Percentiles rank a stretch among this genome's conserved stretches.
phyloP scores from a whole-genome alignment of 2,329 filamentous ascomycete species.

The Colletotrichum shisoi region DNA sequence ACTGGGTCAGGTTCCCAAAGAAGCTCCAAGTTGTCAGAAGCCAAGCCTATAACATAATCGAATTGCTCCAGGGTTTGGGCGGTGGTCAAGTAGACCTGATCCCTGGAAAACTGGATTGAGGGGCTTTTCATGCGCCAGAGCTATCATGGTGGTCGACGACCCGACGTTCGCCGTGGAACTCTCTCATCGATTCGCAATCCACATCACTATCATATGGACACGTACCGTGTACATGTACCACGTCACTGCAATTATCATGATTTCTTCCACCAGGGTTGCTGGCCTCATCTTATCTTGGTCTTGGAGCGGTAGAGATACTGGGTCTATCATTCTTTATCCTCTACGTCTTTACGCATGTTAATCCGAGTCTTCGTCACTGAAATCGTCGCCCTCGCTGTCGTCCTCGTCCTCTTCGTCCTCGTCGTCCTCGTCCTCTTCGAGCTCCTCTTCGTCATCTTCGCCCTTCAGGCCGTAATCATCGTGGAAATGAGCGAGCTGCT shows the following conservation, averaged over 20 bases:
- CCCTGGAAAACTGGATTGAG: no score
- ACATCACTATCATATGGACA: neutral
- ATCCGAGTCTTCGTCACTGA: slow-evolving; percentile 48
- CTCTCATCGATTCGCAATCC: neutral
- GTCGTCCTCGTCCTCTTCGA: slow-evolving; percentile 64
- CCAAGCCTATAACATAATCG: neutral
- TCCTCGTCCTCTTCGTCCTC: slow-evolving; percentile 64
- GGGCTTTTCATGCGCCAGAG: neutral
- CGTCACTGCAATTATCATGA: neutral
- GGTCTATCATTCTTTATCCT: slow-evolving; percentile 12
- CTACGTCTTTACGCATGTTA: slow-evolving; percentile 26
- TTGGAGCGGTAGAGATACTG: neutral
- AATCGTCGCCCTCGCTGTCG: slow-evolving; percentile 56
- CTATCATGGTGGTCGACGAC: neutral
- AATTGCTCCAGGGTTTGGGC: neutral
- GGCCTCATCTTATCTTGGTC: neutral
- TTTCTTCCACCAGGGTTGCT: neutral
- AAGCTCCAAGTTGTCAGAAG: neutral
- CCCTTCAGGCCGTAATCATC: slow-evolving; percentile 86
- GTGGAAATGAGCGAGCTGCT: slow-evolving; percentile 79
- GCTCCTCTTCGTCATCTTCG: slow-evolving; percentile 66
- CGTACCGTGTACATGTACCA: neutral
- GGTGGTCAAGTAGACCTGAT: neutral
- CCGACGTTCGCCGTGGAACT: neutral
- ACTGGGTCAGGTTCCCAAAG: no score